Base-by-base conservation (phyloP, 2,329 filamentous ascomycete genomes). In the Chrysosporium queenslandicum region DNA sequence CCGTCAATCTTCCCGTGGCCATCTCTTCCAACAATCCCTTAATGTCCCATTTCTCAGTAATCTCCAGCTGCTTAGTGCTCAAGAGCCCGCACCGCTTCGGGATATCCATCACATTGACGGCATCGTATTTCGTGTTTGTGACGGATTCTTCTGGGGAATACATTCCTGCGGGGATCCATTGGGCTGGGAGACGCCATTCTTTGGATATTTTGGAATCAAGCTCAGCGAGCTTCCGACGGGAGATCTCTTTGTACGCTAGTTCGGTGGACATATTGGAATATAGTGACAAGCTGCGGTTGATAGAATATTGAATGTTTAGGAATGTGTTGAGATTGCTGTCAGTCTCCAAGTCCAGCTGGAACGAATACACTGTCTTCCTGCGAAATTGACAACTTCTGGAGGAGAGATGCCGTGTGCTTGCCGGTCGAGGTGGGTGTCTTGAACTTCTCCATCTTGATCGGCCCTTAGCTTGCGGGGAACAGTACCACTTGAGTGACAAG, bases 1-100 rank as follows among this genome's bases (percentile, higher is more conserved):
- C 66, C 7, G 63, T 70, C 42, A 72, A 59, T 16, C 60, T 61
- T 2, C 66, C 63, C 0, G 56, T 52, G 1, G 60, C 55, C 11
- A 75, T 67, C 11, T 66, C 64, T 1, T 52, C 49, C 4, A 73
- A 56, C 4, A 75, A 59, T 1, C 63, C 64, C 2, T 64, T 60
- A 1, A 72, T 63, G 61, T 79, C 74, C 56, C 74, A 76, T 0
- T 69, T 59, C 56, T 81, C 77, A 0, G 79, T 82, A 46, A 82
- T 79, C 0, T 67, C 62, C 18, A 81, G 61, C 55, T 83, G 78
- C 4, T 69, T 61, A 0, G 63, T n/a, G 1, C 63, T 73, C 21
- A 82, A 65, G 4, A 82, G 61, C 0, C 77, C 77, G 58, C 77
- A 77, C 46, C 67, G 67, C n/a, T 71, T 67, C 2, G 78, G 78